phyloP scores from a whole-genome alignment of 768 basidiomycete genomes.

The Dendrothele bispora region DNA sequence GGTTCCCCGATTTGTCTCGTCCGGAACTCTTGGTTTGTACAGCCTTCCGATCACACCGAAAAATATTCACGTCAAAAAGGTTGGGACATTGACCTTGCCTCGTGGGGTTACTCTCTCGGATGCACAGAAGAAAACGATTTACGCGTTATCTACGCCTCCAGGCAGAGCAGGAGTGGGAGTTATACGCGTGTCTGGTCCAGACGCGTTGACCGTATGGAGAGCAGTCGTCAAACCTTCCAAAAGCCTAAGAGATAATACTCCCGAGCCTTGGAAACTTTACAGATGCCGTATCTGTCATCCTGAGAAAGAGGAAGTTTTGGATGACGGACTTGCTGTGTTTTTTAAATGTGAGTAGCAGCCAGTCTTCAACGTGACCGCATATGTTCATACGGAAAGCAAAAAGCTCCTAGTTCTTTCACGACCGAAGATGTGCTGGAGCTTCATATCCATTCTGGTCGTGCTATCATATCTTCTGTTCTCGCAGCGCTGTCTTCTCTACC shows the following conservation, averaged over 20 bases:
- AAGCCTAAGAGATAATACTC: conserved; percentile 20
- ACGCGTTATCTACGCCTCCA: conserved; percentile 84
- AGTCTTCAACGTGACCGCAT: too few relatives aligned
- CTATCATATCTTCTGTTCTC: conserved; percentile 73
- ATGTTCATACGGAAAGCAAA: too few relatives aligned
- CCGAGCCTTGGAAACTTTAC: conserved; percentile 66
- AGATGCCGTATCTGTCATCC: conserved; percentile 72
- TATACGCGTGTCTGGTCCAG: conserved; percentile 80
- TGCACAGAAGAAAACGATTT: conserved; percentile 75
- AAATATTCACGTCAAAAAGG: too few relatives aligned
- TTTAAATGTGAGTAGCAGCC: conserved; percentile 70
- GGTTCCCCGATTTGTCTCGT: too few relatives aligned
- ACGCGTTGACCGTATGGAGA: conserved; percentile 61
- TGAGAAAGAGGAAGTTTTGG: conserved; percentile 56
- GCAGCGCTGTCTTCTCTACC: conserved; percentile 59
- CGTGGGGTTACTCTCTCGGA: conserved; percentile 31
- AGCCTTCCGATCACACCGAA: too few relatives aligned
- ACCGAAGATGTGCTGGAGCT: conserved; percentile 81
- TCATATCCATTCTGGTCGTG: conserved; percentile 85
- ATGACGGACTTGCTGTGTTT: conserved; percentile 80
- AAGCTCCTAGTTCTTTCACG: conserved; percentile 82
- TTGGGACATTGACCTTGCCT: too few relatives aligned
- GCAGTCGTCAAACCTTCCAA: conserved; percentile 47
- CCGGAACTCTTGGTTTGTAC: too few relatives aligned
- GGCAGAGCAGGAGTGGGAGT: conserved; percentile 86